These are phyloP conservation scores for Plenodomus tracheiphilus DNA, from an alignment of 2,329 filamentous ascomycete genomes.

Conservation along the genomic window DNA sequence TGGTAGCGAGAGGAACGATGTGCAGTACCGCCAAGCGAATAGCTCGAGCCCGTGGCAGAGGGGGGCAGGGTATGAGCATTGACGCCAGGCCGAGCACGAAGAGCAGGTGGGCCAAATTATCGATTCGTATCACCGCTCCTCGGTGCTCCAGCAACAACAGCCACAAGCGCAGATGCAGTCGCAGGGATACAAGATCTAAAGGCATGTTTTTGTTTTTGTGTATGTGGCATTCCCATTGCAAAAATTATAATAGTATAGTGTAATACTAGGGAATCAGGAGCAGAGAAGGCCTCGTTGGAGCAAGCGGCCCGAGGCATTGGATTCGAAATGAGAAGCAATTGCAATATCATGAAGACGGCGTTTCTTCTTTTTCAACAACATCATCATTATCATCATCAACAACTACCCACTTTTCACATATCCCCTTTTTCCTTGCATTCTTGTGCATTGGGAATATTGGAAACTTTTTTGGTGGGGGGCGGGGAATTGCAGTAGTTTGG, in stretches of 20 bases:
- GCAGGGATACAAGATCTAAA: conserved; percentile 24
- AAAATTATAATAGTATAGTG: neutral
- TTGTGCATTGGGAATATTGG: no score
- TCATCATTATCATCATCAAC: neutral
- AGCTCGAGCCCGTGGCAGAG: conserved; percentile 67
- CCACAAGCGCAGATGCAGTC: conserved; percentile 9
- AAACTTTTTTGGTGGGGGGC: no score
- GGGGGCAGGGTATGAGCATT: conserved; percentile 66
- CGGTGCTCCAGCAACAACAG: conserved; percentile 19
- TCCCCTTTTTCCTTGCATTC: neutral
- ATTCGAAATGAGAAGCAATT: neutral
- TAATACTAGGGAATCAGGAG: neutral
- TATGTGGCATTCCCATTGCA: neutral
- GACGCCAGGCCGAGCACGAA: conserved; percentile 46
- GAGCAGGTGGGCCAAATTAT: conserved; percentile 41
- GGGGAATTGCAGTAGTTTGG: no score
- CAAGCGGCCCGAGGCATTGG: no score
- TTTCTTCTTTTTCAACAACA: neutral
- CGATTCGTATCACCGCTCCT: conserved; percentile 41
- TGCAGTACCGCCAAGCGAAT: conserved; percentile 52
- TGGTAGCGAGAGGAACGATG: conserved; percentile 39
- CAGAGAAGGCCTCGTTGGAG: no score
- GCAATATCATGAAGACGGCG: neutral
- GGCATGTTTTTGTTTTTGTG: neutral
- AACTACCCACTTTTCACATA: neutral